Percentiles rank a stretch among this genome's conserved stretches.
phyloP scores from a whole-genome alignment of 148 eudicot genomes.

The Diospyros lotus region DNA sequence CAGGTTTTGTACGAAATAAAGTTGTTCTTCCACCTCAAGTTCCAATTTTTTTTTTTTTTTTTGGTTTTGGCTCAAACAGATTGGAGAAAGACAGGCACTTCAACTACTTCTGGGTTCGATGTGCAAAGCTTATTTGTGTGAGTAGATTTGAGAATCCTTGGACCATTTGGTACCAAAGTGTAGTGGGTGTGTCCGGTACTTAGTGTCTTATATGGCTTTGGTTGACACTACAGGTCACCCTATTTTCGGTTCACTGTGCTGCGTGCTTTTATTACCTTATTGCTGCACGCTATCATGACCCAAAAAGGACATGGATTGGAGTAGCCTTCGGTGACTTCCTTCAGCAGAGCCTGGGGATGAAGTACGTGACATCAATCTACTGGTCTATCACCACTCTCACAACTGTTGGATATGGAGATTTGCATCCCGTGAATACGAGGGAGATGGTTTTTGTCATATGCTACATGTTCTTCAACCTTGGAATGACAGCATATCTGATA shows the following conservation, averaged over 20 bases:
- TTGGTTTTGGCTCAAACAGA: conserved; percentile 30
- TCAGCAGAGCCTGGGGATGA: conserved; percentile 51
- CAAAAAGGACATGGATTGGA: conserved; percentile 70
- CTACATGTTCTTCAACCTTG: conserved; percentile 91
- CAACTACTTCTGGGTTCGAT: conserved; percentile 65
- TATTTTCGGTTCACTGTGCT: conserved; percentile 78
- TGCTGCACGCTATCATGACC: conserved; percentile 60
- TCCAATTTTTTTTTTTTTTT: background rate
- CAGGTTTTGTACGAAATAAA: background rate
- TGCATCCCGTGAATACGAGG: conserved; percentile 60
- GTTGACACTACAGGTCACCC: conserved; percentile 48
- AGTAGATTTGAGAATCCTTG: conserved; percentile 21
- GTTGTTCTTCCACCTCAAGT: background rate
- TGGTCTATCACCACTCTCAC: conserved; percentile 93
- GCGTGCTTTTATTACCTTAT: conserved; percentile 72
- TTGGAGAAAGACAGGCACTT: conserved; percentile 67
- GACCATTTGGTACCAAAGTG: background rate
- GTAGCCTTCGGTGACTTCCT: conserved; percentile 36
- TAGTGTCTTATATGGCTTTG: background rate
- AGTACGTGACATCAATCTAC: conserved; percentile 67
- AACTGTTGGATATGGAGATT: conserved; percentile 85
- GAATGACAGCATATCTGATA: conserved; percentile 74
- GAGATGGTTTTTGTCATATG: conserved; percentile 82
- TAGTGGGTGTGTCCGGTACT: background rate
- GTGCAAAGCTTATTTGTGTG: conserved; percentile 63